These are phyloP conservation scores for Ganoderma multipileum DNA, from an alignment of 1,284 basidiomycete species.

Conservation along the genomic window DNA sequence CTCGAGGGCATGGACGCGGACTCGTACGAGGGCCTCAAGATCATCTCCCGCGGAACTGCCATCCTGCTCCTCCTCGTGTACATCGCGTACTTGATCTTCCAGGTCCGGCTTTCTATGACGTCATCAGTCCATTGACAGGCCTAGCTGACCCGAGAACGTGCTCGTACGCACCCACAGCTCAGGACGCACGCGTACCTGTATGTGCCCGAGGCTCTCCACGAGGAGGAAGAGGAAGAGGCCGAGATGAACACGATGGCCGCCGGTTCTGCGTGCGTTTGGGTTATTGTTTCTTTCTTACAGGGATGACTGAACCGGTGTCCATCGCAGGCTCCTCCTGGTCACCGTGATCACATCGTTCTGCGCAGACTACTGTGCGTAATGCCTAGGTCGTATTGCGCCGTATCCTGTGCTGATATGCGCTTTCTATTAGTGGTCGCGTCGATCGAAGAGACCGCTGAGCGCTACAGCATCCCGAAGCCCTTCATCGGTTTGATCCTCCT, in stretches of 20 bases:
- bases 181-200: conserved; percentile 40
- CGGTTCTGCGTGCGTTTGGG: conserved; percentile 54
- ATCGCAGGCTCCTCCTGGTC: conserved; percentile 60
- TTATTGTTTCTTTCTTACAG: not conserved
- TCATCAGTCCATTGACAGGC: not conserved
- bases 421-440: conserved; percentile 76
- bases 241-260: conserved; percentile 78
- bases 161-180: conserved; percentile 53
- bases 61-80: conserved; percentile 86
- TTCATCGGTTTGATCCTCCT: conserved; percentile 82
- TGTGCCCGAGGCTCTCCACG: not conserved
- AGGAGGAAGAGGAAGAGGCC: conserved; percentile 56
- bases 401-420: not conserved
- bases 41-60: conserved; percentile 87
- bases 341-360: conserved; percentile 88
- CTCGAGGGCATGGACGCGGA: conserved; percentile 38
- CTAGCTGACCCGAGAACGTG: conserved; percentile 26
- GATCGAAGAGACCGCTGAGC: conserved; percentile 87
- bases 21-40: conserved; percentile 62
- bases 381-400: not conserved
- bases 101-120: conserved; percentile 47
- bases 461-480: conserved; percentile 82
- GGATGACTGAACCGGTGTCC: not conserved
- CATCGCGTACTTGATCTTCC: conserved; percentile 80
- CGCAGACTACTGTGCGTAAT: conserved; percentile 74